Evolutionary conservation across 805 yeast genomes (phyloP), one percentile per base, ranked within the genome.

Genomic region (Lipomyces kockii): DNA sequence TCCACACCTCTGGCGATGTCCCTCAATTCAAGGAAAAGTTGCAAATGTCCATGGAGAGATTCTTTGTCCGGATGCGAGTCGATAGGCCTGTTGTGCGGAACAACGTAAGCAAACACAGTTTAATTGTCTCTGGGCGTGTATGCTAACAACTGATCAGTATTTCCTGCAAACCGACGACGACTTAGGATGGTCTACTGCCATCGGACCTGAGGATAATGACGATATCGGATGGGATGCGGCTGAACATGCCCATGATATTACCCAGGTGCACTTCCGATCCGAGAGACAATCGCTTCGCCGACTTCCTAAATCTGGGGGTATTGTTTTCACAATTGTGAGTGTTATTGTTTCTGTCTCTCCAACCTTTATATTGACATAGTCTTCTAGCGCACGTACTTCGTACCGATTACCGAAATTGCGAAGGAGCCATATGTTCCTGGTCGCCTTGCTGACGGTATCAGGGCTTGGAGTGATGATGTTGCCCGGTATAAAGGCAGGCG

Each of bases 1-100:
- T 88, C 68, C 92, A 88, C 75, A 85, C 88, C 9, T 78, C 84
- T 56, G 91, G 90, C 34, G 89, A 86, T 72, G 91, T 88, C 51
- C 91, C 91, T 12, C 85, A 87, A 73, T 88, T 84, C 73, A 80
- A 84, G 63, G 84, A 83, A 51, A 85, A 87, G 73, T 81, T 88
- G 72, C 83, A 85, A 74, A 76, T 78, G 43, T 88, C 89, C 3
- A 88, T 88, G 91, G 88, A 87, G 70, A 85, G 86, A 72, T 87
- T 87, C 76, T 88, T 88, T 74, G 77, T 80, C 43, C 79, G 90
- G 67, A 78, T 85, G 66, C 80, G 86, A 8, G 82, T 83, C 61
- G 90, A 87, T 73, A 83, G 84, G 67, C 88, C 90, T 0, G 88
- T 87, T n/a, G 88, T 84, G 12, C 79, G 91, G 64, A 87, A 88